phyloP scores from a whole-genome alignment of 1,139 yeast species.

The Scheffersomyces stambukii region DNA sequence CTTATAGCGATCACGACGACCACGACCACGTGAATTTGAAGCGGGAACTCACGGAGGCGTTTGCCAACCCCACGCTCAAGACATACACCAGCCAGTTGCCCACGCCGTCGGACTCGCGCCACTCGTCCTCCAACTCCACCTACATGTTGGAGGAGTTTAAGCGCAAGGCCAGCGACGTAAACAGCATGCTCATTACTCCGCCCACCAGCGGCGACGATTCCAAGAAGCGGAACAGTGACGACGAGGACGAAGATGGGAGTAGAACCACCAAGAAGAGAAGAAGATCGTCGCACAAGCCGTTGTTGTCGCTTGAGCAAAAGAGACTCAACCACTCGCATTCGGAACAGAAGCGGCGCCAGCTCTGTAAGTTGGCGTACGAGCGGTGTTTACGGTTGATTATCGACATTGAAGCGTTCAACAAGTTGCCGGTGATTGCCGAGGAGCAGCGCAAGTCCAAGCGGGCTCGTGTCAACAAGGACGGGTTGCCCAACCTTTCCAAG shows the following conservation, averaged over 20 bases:
- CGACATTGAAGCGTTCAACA: constrained; percentile 38
- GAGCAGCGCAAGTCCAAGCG: constrained; percentile 34
- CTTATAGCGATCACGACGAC: constrained; percentile 5
- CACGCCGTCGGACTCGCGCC: constrained; percentile 36
- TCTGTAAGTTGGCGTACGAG: constrained; percentile 64
- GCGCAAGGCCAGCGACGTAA: constrained; percentile 3
- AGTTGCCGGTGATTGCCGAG: constrained; percentile 20
- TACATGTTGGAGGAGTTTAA: constrained; percentile 3
- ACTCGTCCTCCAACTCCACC: constrained; percentile 16
- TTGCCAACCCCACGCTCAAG: constrained; percentile 24
- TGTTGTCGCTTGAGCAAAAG: constrained; percentile 61
- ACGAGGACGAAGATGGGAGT: constrained; percentile 13
- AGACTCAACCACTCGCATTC: constrained; percentile 68
- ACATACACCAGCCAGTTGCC: constrained; percentile 19
- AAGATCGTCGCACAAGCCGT: constrained; percentile 39
- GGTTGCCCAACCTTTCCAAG: constrained; percentile 45
- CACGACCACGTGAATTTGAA: constrained; percentile 18
- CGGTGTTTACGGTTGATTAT: constrained; percentile 41
- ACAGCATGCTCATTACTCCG: constrained; percentile 8
- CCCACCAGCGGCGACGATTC: constrained; percentile 12
- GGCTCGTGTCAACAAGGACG: constrained; percentile 41
- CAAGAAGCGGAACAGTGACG: constrained; percentile 8
- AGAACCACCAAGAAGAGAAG: constrained; percentile 21
- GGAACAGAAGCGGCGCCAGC: constrained; percentile 71
- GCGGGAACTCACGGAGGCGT: constrained; percentile 33